phyloP scores from a whole-genome alignment of 2,329 filamentous ascomycete genomes.

The Aphanoascus verrucosus region DNA sequence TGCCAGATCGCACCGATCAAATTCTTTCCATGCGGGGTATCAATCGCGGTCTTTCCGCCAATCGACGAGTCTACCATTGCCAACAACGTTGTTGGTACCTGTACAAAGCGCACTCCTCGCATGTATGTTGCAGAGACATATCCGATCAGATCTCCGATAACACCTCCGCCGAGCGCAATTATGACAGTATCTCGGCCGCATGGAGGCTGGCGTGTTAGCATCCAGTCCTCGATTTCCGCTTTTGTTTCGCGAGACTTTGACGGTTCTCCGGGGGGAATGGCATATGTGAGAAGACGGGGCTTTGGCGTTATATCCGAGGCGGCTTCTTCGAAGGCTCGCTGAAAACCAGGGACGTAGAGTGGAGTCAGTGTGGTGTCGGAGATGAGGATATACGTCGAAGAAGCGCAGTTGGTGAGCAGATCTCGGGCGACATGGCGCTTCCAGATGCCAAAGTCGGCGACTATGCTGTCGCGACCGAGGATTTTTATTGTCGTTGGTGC shows the following conservation, averaged over 20 bases:
- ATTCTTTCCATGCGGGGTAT: conserved; percentile 93
- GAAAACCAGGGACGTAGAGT: conserved; percentile 70
- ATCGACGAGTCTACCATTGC: conserved; percentile 99
- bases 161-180: conserved; percentile 86
- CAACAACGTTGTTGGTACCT: conserved; percentile 87
- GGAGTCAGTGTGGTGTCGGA: conserved; percentile 87
- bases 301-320: conserved; percentile 37
- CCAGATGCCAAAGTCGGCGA: conserved; percentile 89
- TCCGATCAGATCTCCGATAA: conserved; percentile 96
- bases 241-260: conserved; percentile 92
- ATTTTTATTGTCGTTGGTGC: conserved; percentile 60
- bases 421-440: conserved; percentile 69
- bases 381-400: conserved; percentile 90
- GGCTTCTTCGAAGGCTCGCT: conserved; percentile 50
- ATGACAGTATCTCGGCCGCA: conserved; percentile 93
- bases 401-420: conserved; percentile 62
- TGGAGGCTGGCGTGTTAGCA: conserved; percentile 66
- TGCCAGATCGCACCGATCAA: conserved; percentile 95
- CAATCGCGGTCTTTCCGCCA: conserved; percentile 95
- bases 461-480: conserved; percentile 77
- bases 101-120: conserved; percentile 90
- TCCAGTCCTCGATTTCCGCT: conserved; percentile 94
- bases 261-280: conserved; percentile 80
- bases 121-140: conserved; percentile 98
- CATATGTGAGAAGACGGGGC: conserved; percentile 69